Conservation (phyloP, 169 alveolate species). For the Cardiosporidium cionae region DNA sequence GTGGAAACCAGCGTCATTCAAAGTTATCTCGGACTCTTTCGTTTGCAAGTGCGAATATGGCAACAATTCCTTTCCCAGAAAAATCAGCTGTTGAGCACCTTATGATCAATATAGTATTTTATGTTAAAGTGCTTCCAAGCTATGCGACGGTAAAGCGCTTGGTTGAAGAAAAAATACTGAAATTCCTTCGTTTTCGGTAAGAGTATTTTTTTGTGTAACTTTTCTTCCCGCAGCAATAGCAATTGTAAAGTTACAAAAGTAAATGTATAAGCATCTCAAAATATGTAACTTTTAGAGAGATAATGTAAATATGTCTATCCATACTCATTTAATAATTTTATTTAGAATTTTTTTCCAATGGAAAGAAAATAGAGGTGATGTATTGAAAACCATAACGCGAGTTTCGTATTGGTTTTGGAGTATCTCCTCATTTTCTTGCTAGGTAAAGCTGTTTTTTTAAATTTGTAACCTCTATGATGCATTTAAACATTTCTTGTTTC, state of each 20-base stretch:
- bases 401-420: too few relatives aligned
- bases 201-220: background rate
- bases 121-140: background rate
- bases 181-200: background rate
- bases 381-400: too few relatives aligned
- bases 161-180: background rate
- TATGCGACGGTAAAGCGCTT: too few relatives aligned
- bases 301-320: background rate
- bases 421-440: too few relatives aligned
- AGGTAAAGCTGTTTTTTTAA: too few relatives aligned
- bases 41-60: background rate
- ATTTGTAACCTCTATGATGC: too few relatives aligned
- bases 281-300: background rate
- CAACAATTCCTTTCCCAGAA: background rate
- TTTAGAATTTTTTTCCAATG: too few relatives aligned
- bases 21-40: background rate
- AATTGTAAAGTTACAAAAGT: background rate
- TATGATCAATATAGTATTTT: background rate
- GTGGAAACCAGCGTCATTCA: too few relatives aligned
- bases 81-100: background rate
- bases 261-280: background rate
- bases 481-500: too few relatives aligned
- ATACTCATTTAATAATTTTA: too few relatives aligned
- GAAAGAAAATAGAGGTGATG: too few relatives aligned
- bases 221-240: background rate